Base-by-base conservation (phyloP, 257 asterid genomes). In the Jaltomata sinuosa region DNA sequence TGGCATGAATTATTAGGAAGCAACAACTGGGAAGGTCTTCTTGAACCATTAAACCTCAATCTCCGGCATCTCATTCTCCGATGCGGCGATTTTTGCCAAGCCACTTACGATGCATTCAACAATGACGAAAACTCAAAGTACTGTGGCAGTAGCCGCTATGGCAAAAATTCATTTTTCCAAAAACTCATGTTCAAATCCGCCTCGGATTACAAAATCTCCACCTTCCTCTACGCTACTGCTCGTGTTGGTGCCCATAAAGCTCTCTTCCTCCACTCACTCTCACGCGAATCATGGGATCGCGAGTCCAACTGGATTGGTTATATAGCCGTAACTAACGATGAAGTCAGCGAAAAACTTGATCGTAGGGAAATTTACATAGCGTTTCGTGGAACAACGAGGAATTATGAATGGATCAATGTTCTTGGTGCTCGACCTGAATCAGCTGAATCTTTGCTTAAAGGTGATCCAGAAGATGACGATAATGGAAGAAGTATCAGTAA, bases 21-120 rank as follows among this genome's bases (percentile, higher is more conserved):
- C 92, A 86, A 92, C 71, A 85, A 92, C 87, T 93, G 97, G 98
- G 84, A 90, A 9, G 93, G 93, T 71, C 94, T 95, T 1, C 87
- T 95, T 1, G 85, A 91, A 68, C 98, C 98, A 3, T 19, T 94
- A n/a, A 34, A 91, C 87, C 89, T 94, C 86, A 27, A 31, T 85
- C 97, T 95, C 89, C 98, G 98, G 10, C 89, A 78, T 49, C 89
- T 94, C 83, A 89, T 95, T 49, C 95, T 95, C 89, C 94, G 91
- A 22, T 94, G 97, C 87, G 98, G 98, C 77, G 95, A 94, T 89
- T 88, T 95, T 87, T 92, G 96, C 83, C 99, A 95, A 81, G 96
- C 95, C 22, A 95, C 98, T 5, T 90, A 93, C 83, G 97, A 93
- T 83, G 91, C 96, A 88, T 93, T 94, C 95, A 93, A 92, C 93